Percentiles rank a stretch among this genome's conserved stretches.
Conservation (phyloP, 352 stramenopile genomes). For the Elongisporangium senticosum region DNA sequence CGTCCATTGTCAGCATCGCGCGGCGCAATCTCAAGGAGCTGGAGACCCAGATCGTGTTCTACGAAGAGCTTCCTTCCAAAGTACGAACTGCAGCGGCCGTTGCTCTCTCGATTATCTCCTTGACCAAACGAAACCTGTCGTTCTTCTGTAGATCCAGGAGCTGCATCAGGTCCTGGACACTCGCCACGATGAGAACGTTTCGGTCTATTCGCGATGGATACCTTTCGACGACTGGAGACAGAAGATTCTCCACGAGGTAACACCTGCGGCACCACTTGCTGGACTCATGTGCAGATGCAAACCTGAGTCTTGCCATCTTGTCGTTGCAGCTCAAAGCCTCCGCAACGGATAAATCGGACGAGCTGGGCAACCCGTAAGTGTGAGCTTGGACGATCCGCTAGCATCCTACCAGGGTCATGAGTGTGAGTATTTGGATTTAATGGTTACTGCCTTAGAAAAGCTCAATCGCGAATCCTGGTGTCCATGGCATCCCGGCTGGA, state of each 20-base stretch:
- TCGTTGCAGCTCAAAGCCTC: constrained; percentile 40
- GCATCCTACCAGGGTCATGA: neutral
- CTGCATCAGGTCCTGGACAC: constrained; percentile 46
- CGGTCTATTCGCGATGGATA: constrained; percentile 66
- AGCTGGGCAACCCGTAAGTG: constrained; percentile 59
- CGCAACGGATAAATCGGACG: constrained; percentile 57
- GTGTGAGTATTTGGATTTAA: neutral
- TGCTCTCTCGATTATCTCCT: too few relatives aligned
- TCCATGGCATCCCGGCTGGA: constrained; percentile 63
- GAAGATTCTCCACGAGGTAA: constrained; percentile 75
- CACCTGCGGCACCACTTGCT: neutral
- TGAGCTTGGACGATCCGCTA: neutral
- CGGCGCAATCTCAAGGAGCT: constrained; percentile 77
- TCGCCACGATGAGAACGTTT: constrained; percentile 41
- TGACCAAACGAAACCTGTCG: neutral
- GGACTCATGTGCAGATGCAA: neutral
- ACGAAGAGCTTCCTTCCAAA: constrained; percentile 67
- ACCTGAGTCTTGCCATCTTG: neutral
- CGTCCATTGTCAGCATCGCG: constrained; percentile 73
- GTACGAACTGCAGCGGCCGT: constrained; percentile 8
- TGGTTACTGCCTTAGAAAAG: constrained; percentile 35
- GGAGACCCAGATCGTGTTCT: constrained; percentile 78
- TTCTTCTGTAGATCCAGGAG: constrained; percentile 20
- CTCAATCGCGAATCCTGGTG: constrained; percentile 56
- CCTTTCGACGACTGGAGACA: constrained; percentile 77